Evolutionary conservation across 768 basidiomycete genomes (phyloP), one percentile per base, ranked within the genome.

Genomic region (Lentinula lateritia): DNA sequence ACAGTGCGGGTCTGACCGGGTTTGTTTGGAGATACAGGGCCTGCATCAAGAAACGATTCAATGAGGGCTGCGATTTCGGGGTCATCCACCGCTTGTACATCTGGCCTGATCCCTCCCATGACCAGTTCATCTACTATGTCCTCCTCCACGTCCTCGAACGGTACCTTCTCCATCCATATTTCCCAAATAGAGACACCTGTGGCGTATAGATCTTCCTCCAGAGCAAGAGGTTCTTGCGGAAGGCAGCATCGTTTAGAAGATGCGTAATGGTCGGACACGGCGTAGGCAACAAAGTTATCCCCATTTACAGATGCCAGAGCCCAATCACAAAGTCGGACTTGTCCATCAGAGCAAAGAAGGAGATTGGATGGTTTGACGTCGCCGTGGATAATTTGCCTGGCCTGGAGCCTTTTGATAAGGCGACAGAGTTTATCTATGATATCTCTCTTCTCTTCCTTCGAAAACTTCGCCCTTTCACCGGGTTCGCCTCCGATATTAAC

Each of bases 151-250:
- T 64, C 39, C 41, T 68, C 62, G 60, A 45, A 45, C 15, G 43
- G 43, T 45, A 45, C 16, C 48, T 42, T 60, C 16, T 65, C 67
- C 28, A 66, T 64, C 57, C 66, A 68, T 56, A 68, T 65, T 45
- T 69, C 16, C 43, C 15, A 18, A 3, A 45, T 45, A n/a, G 65
- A 64, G 46, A 69, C 61, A 35, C 68, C 69, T 45, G 66, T 59
- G n/a, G 69, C 68, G 61, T 69, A 70, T 39, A 69, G 50, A 39
- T 70, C 68, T 54, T 70, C 68, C 32, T 36, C 55, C 50, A 41
- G 41, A 23, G 60, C 42, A 41, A 61, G 60, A n/a, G n/a, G n/a
- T 36, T 39, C 60, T 55, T 53, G 46, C 52, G 61, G 1, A 28
- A 28, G 28, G 28, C 28, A 28, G 3, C 28, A 28, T 53, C 42